phyloP scores from a whole-genome alignment of 2,329 filamentous ascomycete species.

The Xylariaceae sp. region DNA sequence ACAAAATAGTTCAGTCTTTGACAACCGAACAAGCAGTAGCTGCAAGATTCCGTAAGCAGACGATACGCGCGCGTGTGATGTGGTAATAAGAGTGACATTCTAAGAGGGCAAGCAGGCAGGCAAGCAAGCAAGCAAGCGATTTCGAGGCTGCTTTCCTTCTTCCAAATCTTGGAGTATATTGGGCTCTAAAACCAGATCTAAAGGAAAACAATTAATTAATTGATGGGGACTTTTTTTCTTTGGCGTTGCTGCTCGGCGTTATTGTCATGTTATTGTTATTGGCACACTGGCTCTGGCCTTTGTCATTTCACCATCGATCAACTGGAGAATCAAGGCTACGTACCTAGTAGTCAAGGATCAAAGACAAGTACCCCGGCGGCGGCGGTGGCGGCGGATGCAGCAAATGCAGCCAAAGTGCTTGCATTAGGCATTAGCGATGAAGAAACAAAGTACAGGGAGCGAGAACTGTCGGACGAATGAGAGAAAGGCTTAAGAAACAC shows the following conservation, averaged over 20 bases:
- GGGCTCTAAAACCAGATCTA: not conserved
- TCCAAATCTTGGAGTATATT: not conserved
- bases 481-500: too few species aligned
- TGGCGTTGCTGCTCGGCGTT: not conserved
- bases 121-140: conserved; percentile 16
- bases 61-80: not conserved
- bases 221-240: not conserved
- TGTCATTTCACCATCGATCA: not conserved
- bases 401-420: too few species aligned
- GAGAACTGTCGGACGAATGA: too few species aligned
- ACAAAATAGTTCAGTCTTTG: not conserved
- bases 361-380: too few species aligned
- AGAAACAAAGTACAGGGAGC: too few species aligned
- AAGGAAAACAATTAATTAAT: not conserved
- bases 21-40: not conserved
- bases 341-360: conserved; percentile 4
- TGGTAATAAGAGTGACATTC: too few species aligned
- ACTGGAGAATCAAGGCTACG: conserved; percentile 6
- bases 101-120: not conserved
- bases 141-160: not conserved
- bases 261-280: conserved; percentile 1
- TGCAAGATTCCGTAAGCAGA: not conserved
- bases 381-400: too few species aligned
- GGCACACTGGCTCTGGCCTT: conserved; percentile 5
- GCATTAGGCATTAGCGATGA: too few species aligned